Conservation (phyloP, 352 stramenopile genomes). For the Globisporangium carolinianum region DNA sequence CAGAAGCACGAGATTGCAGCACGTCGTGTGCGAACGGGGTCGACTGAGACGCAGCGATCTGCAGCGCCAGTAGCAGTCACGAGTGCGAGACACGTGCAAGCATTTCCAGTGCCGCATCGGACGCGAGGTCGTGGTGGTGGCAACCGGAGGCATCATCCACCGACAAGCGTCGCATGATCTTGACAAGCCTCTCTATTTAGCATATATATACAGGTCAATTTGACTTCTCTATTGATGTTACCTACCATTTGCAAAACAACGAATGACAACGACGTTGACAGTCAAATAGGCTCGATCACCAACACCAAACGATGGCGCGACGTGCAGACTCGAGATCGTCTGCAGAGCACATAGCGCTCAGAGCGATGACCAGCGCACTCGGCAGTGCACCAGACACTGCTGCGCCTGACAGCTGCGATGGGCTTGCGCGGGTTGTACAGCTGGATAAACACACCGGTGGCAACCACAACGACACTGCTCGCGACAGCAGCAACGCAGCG, state of each 20-base stretch:
- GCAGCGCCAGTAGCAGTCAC: neutral
- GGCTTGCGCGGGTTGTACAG: slow-evolving; percentile 31
- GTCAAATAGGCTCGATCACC: slow-evolving; percentile 5
- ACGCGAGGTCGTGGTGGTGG: too few species aligned
- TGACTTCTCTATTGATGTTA: neutral
- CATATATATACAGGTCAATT: neutral
- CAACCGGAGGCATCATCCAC: too few species aligned
- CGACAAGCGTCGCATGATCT: neutral
- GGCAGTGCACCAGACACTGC: neutral
- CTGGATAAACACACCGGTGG: too few species aligned
- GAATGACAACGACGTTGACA: slow-evolving; percentile 1
- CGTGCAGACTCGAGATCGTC: slow-evolving; percentile 5
- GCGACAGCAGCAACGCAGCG: too few species aligned
- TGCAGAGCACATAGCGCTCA: slow-evolving; percentile 14
- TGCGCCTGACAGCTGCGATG: slow-evolving; percentile 15
- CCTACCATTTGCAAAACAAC: neutral
- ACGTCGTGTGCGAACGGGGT: neutral
- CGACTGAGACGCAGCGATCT: neutral
- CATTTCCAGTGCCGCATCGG: neutral
- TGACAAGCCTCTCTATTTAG: slow-evolving; percentile 6
- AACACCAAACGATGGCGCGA: neutral
- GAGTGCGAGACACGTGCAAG: neutral
- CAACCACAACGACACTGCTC: too few species aligned
- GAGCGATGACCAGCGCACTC: slow-evolving; percentile 14
- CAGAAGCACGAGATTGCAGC: slow-evolving; percentile 19